Evolutionary conservation across 352 stramenopile genomes (phyloP), one percentile per base, ranked within the genome.

Genomic region (Globisporangium paroecandrum): DNA sequence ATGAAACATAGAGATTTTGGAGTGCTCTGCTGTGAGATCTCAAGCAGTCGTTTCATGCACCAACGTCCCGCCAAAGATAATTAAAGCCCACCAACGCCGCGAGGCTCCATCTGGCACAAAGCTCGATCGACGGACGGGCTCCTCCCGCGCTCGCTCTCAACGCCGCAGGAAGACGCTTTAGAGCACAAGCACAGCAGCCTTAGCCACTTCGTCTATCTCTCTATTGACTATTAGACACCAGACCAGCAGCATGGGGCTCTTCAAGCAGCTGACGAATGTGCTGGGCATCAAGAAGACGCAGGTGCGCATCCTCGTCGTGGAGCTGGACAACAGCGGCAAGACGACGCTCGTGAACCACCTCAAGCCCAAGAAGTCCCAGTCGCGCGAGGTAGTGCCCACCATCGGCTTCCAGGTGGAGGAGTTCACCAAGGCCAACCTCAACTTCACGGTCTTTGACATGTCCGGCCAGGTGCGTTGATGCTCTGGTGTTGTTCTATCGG

Each of bases 271-370:
- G 41, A 47, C 41, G 41, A 47, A 47, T 47, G 41, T 15, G 15
- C 41, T 47, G 41, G 41, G 41, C 41, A 47, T 47, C 41, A 47
- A 47, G 41, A 47, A 47, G 41, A 47, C 41, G 20, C 78, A 91
- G 46, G 89, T 94, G 51, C 83, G 87, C 47, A 97, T 97, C 69
- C 79, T 97, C 15, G 84, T 97, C 18, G 85, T 97, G 1, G 91
- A 89, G 4, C 78, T 97, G 29, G 91, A 97, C 69, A 97, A 97
- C 70, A 95, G 85, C 73, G 90, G 91, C 71, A 97, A 97, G 77
- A 97, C 91, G 58, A 97, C 91, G 41, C 77, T 97, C n/a, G 85
- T 97, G 66, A 95, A 97, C 70, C 85, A 97, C 69, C 78, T 97
- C 64, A 97, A 97, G 69, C 91, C 90, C 38, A 91, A 88, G 64